Conservation (phyloP, 2,329 filamentous ascomycete genomes). For the Cordyceps cicadae region DNA sequence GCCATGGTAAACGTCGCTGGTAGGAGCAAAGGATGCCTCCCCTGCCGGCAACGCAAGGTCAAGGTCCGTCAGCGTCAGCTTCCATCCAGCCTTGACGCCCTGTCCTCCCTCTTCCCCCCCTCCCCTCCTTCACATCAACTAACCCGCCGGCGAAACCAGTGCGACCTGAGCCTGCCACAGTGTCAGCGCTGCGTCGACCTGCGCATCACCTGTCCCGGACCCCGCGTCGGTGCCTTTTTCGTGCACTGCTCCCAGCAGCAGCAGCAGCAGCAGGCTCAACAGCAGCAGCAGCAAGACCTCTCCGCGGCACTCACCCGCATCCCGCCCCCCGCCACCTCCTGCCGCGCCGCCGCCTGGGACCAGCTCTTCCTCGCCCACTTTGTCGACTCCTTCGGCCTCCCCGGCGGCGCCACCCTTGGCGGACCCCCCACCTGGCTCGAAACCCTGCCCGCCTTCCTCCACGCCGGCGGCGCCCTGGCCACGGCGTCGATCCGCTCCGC, state of each 20-base stretch:
- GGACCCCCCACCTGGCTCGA: slow-evolving; percentile 4
- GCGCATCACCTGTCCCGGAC: background rate
- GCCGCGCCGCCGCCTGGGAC: slow-evolving; percentile 3
- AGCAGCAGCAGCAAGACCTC: background rate
- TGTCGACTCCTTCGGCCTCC: slow-evolving; percentile 5
- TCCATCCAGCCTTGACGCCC: no score
- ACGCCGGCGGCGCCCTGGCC: background rate
- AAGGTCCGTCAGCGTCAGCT: background rate
- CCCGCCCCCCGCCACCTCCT: background rate
- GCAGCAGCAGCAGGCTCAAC: background rate
- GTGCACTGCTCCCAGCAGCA: background rate
- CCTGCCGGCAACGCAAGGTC: slow-evolving; percentile 1
- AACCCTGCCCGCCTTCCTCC: background rate
- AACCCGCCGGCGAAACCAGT: background rate
- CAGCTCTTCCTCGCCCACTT: slow-evolving; percentile 7
- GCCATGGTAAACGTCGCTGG: slow-evolving; percentile 30
- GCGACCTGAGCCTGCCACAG: slow-evolving; percentile 7
- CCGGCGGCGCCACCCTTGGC: background rate
- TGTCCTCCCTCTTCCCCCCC: background rate
- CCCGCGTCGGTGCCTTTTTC: slow-evolving; percentile 4
- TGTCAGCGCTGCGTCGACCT: background rate
- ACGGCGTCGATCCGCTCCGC: slow-evolving; percentile 6
- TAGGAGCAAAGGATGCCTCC: slow-evolving; percentile 4
- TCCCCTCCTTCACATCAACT: background rate
- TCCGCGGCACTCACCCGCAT: background rate